Evolutionary conservation across 1,284 basidiomycete genomes (phyloP), one percentile per base, ranked within the genome.

Genomic region (Heimioporus retisporus): DNA sequence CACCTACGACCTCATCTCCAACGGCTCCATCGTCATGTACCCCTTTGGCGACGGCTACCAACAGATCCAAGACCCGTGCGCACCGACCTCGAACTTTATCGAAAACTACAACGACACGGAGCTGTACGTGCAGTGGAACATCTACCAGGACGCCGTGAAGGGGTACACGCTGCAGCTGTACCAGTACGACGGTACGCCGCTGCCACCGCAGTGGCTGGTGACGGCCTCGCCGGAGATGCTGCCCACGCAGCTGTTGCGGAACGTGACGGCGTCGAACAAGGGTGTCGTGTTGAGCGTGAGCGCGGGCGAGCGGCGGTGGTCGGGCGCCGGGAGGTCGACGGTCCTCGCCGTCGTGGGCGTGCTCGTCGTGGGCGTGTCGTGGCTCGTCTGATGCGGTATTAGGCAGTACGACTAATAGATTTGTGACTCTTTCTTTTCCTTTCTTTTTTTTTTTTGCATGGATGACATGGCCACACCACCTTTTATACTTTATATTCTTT

Each of bases 1-100:
- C 25, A 89, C 79, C 42, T 96, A 93, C 80, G 67, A 75, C 1
- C 79, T 94, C 55, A 81, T 88, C 67, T 43, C 82, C 64, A 96
- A 97, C 77, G 94, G 94, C 16, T 95, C 94, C 16, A 90, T 98
- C 67, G 76, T 86, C 51, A 81, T 94, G 74, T 82, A 75, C 3
- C 93, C 95, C 3, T 87, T 93, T 70, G 86, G 84, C 19, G 96
- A 98, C 77, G 96, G 96, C 19, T 94, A 88, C 80, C 94, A 97
- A 77, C 95, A 96, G 82, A 88, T 97, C 58, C 95, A 98, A 83
- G 92, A 96, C 72, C 90, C 94, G 0, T 98, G 96, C 75, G 93
- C 92, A 2, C 93, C 95, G 6, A 83, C 87, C 10, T 95, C 95
- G 40, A 95, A 96, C 79, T 90, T 96, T 76, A 88, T 97, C 74